Conservation (phyloP, 495 filamentous ascomycete genomes). For the Massariosphaeria phaeospora region DNA sequence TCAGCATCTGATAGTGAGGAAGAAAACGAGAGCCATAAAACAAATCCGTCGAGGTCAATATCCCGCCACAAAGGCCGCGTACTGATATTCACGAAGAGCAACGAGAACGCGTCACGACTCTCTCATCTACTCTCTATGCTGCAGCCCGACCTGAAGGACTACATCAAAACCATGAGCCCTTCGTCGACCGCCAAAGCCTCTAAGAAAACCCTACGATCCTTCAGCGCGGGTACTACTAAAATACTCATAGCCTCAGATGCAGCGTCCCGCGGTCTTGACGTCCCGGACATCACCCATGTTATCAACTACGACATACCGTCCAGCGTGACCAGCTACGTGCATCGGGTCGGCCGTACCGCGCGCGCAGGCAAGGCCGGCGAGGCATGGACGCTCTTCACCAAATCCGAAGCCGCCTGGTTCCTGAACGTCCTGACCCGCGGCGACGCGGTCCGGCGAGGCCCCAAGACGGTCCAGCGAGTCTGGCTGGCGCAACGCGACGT, state of each 20-base stretch:
- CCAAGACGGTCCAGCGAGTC: conserved; percentile 23
- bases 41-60: background rate
- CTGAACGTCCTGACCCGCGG: conserved; percentile 64
- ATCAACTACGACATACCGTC: conserved; percentile 92
- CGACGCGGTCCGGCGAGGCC: conserved; percentile 12
- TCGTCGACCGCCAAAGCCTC: conserved; percentile 62
- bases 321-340: conserved; percentile 76
- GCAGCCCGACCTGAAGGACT: conserved; percentile 51
- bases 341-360: conserved; percentile 88
- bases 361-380: conserved; percentile 70
- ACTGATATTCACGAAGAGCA: conserved; percentile 84
- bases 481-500: conserved; percentile 9
- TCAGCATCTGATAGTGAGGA: conserved; percentile 5
- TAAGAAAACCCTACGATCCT: conserved; percentile 59
- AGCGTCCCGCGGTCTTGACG: conserved; percentile 87
- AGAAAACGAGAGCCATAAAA: background rate
- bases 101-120: conserved; percentile 75
- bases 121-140: conserved; percentile 69
- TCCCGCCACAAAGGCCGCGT: conserved; percentile 38
- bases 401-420: conserved; percentile 80
- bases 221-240: conserved; percentile 57
- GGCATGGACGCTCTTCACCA: conserved; percentile 77
- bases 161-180: conserved; percentile 67
- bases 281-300: conserved; percentile 71
- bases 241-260: conserved; percentile 88